A percentile compares a stretch with the other conserved stretches of the same genome.
phyloP scores from a whole-genome alignment of 306 rosid species.

The Medicago ruthenica region DNA sequence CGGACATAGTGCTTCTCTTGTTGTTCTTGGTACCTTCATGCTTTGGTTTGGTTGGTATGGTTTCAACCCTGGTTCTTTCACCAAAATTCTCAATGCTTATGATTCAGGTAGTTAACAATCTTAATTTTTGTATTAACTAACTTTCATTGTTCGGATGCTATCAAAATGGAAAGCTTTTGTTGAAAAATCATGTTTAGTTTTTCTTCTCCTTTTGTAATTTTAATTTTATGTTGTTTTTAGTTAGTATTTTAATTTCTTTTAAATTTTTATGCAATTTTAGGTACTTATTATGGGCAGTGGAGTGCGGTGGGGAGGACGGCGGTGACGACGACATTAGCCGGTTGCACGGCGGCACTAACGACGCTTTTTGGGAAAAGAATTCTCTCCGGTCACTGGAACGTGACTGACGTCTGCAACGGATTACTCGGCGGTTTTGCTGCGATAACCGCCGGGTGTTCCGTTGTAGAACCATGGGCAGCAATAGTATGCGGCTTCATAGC shows the following conservation, averaged over 20 bases:
- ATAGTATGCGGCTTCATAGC: slow-evolving; percentile 84
- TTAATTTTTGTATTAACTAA: too few species aligned
- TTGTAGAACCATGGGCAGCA: slow-evolving; percentile 96
- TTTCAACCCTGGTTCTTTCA: slow-evolving; percentile 89
- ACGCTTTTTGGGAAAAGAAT: slow-evolving; percentile 81
- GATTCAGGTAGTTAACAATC: slow-evolving; percentile 34
- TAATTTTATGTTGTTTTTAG: too few species aligned
- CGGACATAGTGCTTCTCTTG: slow-evolving; percentile 78
- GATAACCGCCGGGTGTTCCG: slow-evolving; percentile 83
- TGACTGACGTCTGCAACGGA: slow-evolving; percentile 87
- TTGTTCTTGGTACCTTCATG: slow-evolving; percentile 79
- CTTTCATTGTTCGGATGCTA: too few species aligned
- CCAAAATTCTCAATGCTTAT: slow-evolving; percentile 56
- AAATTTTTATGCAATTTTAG: background rate
- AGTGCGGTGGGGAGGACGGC: slow-evolving; percentile 91
- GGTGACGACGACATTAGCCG: slow-evolving; percentile 83
- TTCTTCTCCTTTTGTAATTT: background rate
- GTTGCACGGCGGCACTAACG: slow-evolving; percentile 82
- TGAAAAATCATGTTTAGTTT: background rate
- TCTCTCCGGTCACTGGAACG: slow-evolving; percentile 94
- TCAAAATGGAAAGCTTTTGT: too few species aligned
- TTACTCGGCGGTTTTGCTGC: slow-evolving; percentile 92
- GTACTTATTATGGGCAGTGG: slow-evolving; percentile 78
- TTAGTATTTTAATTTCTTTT: too few species aligned
- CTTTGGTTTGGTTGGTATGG: slow-evolving; percentile 99